phyloP scores from a whole-genome alignment of 495 filamentous ascomycete species.

The Neurospora tetrasperma region DNA sequence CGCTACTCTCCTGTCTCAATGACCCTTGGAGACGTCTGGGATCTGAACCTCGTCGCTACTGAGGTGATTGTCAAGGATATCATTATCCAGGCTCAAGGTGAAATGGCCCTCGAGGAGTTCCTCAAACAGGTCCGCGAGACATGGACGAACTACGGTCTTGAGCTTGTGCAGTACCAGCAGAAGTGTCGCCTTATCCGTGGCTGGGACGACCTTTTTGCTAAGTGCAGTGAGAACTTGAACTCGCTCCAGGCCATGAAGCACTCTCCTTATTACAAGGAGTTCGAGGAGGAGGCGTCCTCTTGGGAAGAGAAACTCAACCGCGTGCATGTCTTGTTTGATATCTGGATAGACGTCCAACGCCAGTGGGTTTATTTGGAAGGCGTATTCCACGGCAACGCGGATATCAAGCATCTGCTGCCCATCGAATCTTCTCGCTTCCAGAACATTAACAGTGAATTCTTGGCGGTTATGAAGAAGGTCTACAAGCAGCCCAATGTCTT shows the following conservation, averaged over 20 bases:
- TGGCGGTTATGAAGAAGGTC: slow-evolving; percentile 96
- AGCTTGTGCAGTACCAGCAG: slow-evolving; percentile 93
- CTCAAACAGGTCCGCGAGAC: slow-evolving; percentile 92
- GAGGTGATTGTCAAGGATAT: slow-evolving; percentile 83
- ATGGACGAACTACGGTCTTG: slow-evolving; percentile 88
- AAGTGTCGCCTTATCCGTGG: slow-evolving; percentile 95
- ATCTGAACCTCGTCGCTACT: slow-evolving; percentile 76
- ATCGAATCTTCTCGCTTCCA: slow-evolving; percentile 94
- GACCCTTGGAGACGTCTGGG: slow-evolving; percentile 96
- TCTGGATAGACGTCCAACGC: slow-evolving; percentile 98
- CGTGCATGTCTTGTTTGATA: slow-evolving; percentile 93
- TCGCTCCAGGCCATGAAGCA: slow-evolving; percentile 98
- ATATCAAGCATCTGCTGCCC: slow-evolving; percentile 96
- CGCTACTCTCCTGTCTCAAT: slow-evolving; percentile 87
- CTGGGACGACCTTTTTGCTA: slow-evolving; percentile 96
- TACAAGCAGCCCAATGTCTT: slow-evolving; percentile 89
- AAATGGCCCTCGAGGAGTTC: slow-evolving; percentile 98
- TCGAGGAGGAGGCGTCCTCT: slow-evolving; percentile 87
- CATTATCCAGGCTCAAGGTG: slow-evolving; percentile 90
- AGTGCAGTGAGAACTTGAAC: slow-evolving; percentile 95
- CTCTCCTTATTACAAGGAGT: slow-evolving; percentile 97
- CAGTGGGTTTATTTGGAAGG: slow-evolving; percentile 99
- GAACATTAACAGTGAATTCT: slow-evolving; percentile 98
- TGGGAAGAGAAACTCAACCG: slow-evolving; percentile 99
- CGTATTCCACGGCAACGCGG: slow-evolving; percentile 95